These are phyloP conservation scores for Nicotiana tomentosiformis DNA, from an alignment of 257 asterid genomes.

Conservation along the genomic window DNA sequence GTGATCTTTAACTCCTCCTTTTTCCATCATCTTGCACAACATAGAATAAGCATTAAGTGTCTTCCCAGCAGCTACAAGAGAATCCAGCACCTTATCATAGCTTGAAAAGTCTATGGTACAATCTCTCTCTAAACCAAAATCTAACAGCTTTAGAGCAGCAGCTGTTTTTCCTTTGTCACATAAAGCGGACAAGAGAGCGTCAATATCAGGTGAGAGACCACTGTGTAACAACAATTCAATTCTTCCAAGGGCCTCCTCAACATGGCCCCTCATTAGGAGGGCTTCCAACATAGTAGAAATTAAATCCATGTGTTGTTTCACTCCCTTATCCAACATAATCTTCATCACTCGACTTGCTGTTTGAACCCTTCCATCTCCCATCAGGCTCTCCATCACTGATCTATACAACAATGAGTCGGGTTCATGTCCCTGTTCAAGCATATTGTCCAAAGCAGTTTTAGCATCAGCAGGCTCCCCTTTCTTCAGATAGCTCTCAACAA, in stretches of 20 bases:
- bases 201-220: conserved; percentile 59
- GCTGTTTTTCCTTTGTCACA: conserved; percentile 72
- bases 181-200: conserved; percentile 45
- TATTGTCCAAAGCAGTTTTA: conserved; percentile 66
- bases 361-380: conserved; percentile 84
- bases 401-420: conserved; percentile 71
- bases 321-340: conserved; percentile 84
- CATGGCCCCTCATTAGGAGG: conserved; percentile 80
- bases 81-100: conserved; percentile 85
- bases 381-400: conserved; percentile 79
- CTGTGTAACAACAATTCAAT: conserved; percentile 68
- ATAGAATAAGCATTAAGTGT: conserved; percentile 85
- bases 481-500: conserved; percentile 53
- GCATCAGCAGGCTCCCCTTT: conserved; percentile 86
- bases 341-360: conserved; percentile 95
- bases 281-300: conserved; percentile 68
- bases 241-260: conserved; percentile 91
- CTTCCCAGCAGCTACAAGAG: conserved; percentile 70
- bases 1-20: conserved; percentile 63
- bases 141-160: conserved; percentile 77
- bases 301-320: conserved; percentile 63
- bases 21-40: conserved; percentile 65
- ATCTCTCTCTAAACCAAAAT: conserved; percentile 64
- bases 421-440: conserved; percentile 73
- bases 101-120: conserved; percentile 39